Evolutionary conservation across 371 early-diverging fungal species (phyloP).

Genomic region (Mucor circinelloides): DNA sequence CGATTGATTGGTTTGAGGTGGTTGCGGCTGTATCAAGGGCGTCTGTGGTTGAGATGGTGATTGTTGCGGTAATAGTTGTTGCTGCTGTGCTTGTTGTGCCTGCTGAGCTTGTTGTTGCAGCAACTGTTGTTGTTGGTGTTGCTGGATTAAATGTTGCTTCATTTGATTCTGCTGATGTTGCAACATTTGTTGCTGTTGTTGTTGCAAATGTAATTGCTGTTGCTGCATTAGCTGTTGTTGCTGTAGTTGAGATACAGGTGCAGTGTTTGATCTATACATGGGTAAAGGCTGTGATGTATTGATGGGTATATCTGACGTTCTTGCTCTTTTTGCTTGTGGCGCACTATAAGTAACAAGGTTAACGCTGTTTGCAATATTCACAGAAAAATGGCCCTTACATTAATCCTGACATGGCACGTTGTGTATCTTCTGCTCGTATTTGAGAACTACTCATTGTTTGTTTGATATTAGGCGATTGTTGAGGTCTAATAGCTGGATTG

Average conservation of each 20-base stretch:
- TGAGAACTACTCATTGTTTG: conserved; percentile 31
- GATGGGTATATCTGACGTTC: conserved; percentile 35
- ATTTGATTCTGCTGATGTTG: conserved; percentile 15
- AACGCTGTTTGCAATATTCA: no score
- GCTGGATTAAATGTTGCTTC: conserved; percentile 20
- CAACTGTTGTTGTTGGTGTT: conserved; percentile 16
- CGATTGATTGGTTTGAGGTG: neutral
- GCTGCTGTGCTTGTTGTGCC: neutral
- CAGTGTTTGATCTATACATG: conserved; percentile 20
- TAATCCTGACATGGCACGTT: conserved; percentile 34
- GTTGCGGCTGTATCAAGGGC: conserved; percentile 1
- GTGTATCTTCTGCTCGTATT: conserved; percentile 35
- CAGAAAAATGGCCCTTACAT: conserved; percentile 17
- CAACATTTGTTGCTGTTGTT: conserved; percentile 9
- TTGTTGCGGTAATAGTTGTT: conserved; percentile 5
- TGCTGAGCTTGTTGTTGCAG: conserved; percentile 5
- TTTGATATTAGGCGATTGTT: conserved; percentile 7
- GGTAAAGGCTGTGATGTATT: conserved; percentile 24
- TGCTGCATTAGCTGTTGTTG: conserved; percentile 10
- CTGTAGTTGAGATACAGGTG: neutral
- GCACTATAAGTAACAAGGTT: conserved; percentile 13
- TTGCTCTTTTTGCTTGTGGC: conserved; percentile 35
- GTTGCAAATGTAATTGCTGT: neutral
- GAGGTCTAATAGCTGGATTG: conserved; percentile 15
- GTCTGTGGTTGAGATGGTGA: conserved; percentile 6